phyloP scores from a whole-genome alignment of 306 rosid species.

The Quercus rubra region DNA sequence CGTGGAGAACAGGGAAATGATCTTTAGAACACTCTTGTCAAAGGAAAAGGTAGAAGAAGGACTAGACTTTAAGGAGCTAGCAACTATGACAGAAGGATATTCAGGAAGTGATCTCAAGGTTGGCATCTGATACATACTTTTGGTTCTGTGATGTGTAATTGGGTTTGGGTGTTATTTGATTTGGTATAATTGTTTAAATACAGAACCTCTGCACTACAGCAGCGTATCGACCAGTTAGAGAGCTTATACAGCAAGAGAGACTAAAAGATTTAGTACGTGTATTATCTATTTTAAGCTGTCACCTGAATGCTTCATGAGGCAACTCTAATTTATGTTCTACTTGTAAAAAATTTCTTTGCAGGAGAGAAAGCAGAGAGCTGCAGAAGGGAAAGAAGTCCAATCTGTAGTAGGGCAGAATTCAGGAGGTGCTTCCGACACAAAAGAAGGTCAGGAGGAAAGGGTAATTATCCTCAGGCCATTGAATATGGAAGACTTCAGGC shows the following conservation, averaged over 20 bases:
- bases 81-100: conserved; percentile 83
- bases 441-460: conserved; percentile 43
- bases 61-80: conserved; percentile 69
- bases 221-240: conserved; percentile 89
- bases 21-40: conserved; percentile 61
- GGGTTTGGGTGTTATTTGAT: conserved; percentile 5
- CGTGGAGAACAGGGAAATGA: conserved; percentile 80
- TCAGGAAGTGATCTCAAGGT: conserved; percentile 98
- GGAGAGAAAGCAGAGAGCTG: conserved; percentile 64
- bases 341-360: not conserved
- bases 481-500: conserved; percentile 78
- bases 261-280: conserved; percentile 57
- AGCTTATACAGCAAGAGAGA: conserved; percentile 81
- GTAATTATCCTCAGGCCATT: conserved; percentile 74
- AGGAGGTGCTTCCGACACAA: conserved; percentile 15
- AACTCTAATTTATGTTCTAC: conserved; percentile 6
- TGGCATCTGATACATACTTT: conserved; percentile 5
- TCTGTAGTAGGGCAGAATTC: conserved; percentile 20
- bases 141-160: conserved; percentile 1
- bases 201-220: conserved; percentile 93
- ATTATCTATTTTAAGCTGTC: not conserved
- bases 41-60: conserved; percentile 66
- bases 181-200: conserved; percentile 2
- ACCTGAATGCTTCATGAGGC: not conserved
- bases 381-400: conserved; percentile 9